Conservation (phyloP, 441 rosid species). For the Jatropha multifida region DNA sequence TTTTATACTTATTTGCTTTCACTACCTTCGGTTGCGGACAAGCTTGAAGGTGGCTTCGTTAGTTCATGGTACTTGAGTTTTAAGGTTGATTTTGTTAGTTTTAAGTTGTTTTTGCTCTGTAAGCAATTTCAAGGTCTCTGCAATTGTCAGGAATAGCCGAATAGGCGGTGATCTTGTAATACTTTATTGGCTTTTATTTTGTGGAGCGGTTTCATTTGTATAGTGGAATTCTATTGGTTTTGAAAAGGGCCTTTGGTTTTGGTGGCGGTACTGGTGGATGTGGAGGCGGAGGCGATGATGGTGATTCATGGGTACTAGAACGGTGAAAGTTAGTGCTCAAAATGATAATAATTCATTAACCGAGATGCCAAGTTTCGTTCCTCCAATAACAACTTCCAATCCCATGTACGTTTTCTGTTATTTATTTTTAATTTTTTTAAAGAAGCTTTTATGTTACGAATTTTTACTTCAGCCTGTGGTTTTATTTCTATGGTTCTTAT, state of each 20-base stretch:
- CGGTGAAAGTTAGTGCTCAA: constrained; percentile 31
- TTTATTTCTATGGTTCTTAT: constrained; percentile 4
- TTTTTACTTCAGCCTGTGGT: not conserved
- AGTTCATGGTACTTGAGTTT: not conserved
- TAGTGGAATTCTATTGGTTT: constrained; percentile 9
- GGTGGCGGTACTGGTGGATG: not conserved
- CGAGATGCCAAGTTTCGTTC: constrained; percentile 55
- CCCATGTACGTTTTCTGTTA: constrained; percentile 32
- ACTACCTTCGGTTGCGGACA: not conserved
- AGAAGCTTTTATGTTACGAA: not conserved
- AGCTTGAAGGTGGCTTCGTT: not conserved
- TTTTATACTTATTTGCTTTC: not conserved
- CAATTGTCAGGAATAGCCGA: not conserved
- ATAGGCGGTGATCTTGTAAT: not conserved
- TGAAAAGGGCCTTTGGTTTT: constrained; percentile 11
- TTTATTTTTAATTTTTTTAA: not conserved
- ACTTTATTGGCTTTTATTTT: not conserved
- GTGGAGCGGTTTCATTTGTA: constrained; percentile 7
- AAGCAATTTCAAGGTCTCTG: not conserved
- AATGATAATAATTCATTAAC: constrained; percentile 38
- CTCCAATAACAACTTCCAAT: constrained; percentile 41
- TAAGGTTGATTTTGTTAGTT: not conserved
- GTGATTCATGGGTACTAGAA: constrained; percentile 49
- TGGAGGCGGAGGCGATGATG: constrained; percentile 21
- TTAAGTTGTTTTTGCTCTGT: not conserved